Evolutionary conservation across 2,329 filamentous ascomycete species (phyloP).

Genomic region (Talaromyces marneffei): DNA sequence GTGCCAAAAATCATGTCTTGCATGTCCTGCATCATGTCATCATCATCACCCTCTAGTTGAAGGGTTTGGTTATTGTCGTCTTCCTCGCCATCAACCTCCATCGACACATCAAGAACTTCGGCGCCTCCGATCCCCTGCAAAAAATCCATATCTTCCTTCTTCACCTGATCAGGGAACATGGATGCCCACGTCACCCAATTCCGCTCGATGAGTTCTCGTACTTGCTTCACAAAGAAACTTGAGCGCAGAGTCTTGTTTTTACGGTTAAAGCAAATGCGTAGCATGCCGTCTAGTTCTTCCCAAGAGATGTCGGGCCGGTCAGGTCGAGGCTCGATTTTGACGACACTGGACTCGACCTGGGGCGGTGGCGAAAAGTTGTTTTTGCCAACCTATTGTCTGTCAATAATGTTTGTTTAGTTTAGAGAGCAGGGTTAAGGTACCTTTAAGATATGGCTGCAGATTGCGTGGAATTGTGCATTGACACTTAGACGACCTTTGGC

Average conservation of each 20-base stretch:
- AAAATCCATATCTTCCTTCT: conserved; percentile 12
- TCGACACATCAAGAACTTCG: conserved; percentile 30
- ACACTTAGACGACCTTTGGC: conserved; percentile 63
- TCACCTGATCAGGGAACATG: conserved; percentile 14
- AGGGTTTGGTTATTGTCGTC: neutral
- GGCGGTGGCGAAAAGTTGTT: conserved; percentile 97
- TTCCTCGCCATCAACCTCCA: conserved; percentile 23
- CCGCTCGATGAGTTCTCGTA: conserved; percentile 13
- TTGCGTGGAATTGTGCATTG: conserved; percentile 89
- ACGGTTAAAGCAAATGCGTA: conserved; percentile 74
- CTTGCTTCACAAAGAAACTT: conserved; percentile 62
- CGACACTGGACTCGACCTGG: conserved; percentile 84
- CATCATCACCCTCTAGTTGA: conserved; percentile 34
- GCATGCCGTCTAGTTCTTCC: conserved; percentile 89
- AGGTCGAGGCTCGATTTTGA: conserved; percentile 80
- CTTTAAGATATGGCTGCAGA: conserved; percentile 45
- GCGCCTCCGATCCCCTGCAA: conserved; percentile 37
- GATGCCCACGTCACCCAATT: conserved; percentile 15
- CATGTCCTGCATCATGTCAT: conserved; percentile 50
- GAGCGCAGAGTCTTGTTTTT: conserved; percentile 88
- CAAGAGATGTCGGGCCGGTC: conserved; percentile 84
- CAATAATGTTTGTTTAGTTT: neutral
- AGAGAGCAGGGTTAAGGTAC: conserved; percentile 40
- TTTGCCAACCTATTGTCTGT: conserved; percentile 58
- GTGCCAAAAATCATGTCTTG: conserved; percentile 31